Percentiles rank a stretch among this genome's conserved stretches.
Evolutionary conservation across 2,329 filamentous ascomycete genomes (phyloP).

Genomic region (Akanthomyces muscarius): DNA sequence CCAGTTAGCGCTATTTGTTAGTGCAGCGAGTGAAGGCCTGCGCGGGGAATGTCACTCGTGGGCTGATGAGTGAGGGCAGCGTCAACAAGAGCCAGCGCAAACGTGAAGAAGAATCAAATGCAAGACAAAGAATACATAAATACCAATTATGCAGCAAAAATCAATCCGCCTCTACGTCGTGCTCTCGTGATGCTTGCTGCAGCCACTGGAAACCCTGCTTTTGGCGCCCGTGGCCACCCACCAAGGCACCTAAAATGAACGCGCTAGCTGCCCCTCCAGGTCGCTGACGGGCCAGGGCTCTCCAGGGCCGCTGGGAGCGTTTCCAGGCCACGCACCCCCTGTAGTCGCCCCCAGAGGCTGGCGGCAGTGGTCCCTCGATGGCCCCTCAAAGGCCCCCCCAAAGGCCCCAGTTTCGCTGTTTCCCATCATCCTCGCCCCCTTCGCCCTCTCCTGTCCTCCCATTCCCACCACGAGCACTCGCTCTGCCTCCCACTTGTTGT

Average conservation of each 20-base stretch:
- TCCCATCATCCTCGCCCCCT: neutral
- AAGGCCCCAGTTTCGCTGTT: neutral
- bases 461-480: slow-evolving; percentile 6
- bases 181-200: neutral
- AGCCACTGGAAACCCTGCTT: neutral
- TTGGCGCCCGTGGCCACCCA: slow-evolving; percentile 2
- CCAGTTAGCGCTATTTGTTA: too few species aligned
- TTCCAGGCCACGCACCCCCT: slow-evolving; percentile 4
- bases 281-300: neutral
- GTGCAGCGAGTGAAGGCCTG: too few species aligned
- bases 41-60: neutral
- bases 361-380: neutral
- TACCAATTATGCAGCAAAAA: neutral
- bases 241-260: neutral
- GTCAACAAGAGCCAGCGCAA: neutral
- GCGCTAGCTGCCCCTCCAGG: slow-evolving; percentile 3
- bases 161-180: neutral
- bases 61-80: neutral
- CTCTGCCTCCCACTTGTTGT: slow-evolving; percentile 7
- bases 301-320: neutral
- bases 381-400: neutral
- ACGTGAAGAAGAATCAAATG: neutral
- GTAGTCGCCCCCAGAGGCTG: neutral
- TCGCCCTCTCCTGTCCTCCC: slow-evolving; percentile 7
- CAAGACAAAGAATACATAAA: neutral